These are phyloP conservation scores for Rhodotorula kratochvilovae DNA, from an alignment of 768 basidiomycete genomes.

Conservation along the genomic window DNA sequence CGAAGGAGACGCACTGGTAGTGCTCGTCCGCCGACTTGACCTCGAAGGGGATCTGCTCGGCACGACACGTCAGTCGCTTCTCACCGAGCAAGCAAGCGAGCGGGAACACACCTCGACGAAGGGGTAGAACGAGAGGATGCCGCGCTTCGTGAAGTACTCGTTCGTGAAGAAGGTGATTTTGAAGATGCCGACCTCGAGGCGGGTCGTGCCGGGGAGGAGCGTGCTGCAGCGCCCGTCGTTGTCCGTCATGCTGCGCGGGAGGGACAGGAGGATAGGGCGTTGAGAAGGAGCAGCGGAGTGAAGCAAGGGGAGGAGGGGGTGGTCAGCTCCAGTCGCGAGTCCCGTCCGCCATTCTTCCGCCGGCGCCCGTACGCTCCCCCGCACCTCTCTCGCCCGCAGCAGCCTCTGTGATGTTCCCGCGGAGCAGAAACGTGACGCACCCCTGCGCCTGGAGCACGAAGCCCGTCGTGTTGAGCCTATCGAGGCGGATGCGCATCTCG, in stretches of 20 bases:
- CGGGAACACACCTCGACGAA: slow-evolving; percentile 43
- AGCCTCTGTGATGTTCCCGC: too few relatives aligned
- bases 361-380: neutral
- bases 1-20: slow-evolving; percentile 38
- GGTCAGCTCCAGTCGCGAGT: too few relatives aligned
- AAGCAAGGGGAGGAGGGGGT: too few relatives aligned
- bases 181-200: slow-evolving; percentile 41
- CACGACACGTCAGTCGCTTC: neutral
- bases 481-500: slow-evolving; percentile 42
- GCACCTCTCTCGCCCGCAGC: too few relatives aligned
- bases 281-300: too few relatives aligned
- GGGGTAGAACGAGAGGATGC: slow-evolving; percentile 44
- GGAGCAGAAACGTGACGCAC: slow-evolving; percentile 16
- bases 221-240: slow-evolving; percentile 43
- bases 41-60: slow-evolving; percentile 44
- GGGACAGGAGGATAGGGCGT: neutral
- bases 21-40: slow-evolving; percentile 42
- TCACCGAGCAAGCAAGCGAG: neutral
- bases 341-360: neutral
- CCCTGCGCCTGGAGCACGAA: slow-evolving; percentile 42
- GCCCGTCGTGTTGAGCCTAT: slow-evolving; percentile 41
- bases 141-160: slow-evolving; percentile 39
- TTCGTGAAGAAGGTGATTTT: slow-evolving; percentile 45
- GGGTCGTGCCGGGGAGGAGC: slow-evolving; percentile 31
- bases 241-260: slow-evolving; percentile 41